Base-by-base conservation (phyloP, 2,329 filamentous ascomycete species). In the Ophiostoma ulmi region DNA sequence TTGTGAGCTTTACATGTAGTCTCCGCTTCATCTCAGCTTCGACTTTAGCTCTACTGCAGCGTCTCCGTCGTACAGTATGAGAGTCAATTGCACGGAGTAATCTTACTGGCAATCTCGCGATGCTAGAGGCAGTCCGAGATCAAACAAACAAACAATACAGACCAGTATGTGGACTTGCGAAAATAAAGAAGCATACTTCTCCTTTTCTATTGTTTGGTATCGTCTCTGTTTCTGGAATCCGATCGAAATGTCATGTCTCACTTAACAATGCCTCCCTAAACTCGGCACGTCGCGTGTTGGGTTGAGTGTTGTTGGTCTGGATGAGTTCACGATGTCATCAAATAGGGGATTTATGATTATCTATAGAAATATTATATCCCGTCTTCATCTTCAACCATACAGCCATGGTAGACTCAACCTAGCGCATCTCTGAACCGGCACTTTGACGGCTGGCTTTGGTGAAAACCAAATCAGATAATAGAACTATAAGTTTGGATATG, bases 251-350 rank as follows among this genome's bases (percentile, higher is more conserved):
- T 13, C 26, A 36, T 63, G 26, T 31, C 55, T 31, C 26, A 61
- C 55, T 26, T 11, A 6, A 22, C 20, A 8, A 55, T 31, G 55
- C 35, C 58, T 61, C 58, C 58, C 26, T 63, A 4, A 10, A 35
- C 26, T 61, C 58, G 52, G 52, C 52, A 63, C 58, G 26, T 36
- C 58, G 58, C 58, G 58, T 63, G 58, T 20, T 63, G 58, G 17
- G 20, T 20, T 63, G 26, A 22, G 11, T 31, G 55, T 31, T 63
- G 58, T 17, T 2, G 20, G 14, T 31, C 14, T 5, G 44, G n/a
- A 13, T 39, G 38, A 10, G 31, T 39, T 44, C 41, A 44, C 44
- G 44, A 20, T 48, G 17, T 39, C 38, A 44, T 20, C 17, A 7
- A 20, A 7, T 48, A n/a, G 7, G n/a, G 6, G 17, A 6, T 8